Percentiles rank a stretch among this genome's conserved stretches.
phyloP scores from a whole-genome alignment of 352 stramenopile genomes.

The Globisporangium canariense region DNA sequence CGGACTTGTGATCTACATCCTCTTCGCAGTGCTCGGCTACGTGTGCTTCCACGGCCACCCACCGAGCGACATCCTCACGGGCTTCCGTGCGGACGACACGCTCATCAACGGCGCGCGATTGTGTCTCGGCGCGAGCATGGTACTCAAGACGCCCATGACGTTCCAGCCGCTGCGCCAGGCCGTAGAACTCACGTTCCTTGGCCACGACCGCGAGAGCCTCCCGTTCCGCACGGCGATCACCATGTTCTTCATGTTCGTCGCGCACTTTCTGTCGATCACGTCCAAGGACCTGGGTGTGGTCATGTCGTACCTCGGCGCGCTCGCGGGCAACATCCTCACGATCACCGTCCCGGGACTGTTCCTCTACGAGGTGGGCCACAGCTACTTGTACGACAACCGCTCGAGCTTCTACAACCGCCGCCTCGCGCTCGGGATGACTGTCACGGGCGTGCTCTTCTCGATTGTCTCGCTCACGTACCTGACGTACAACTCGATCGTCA shows the following conservation, averaged over 20 bases:
- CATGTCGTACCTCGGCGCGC: constrained; percentile 73
- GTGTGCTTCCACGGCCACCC: constrained; percentile 77
- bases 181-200: constrained; percentile 67
- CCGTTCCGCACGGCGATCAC: constrained; percentile 66
- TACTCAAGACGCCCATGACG: constrained; percentile 83
- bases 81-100: constrained; percentile 59
- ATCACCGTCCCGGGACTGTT: constrained; percentile 73
- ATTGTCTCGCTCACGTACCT: constrained; percentile 68
- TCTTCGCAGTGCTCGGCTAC: constrained; percentile 69
- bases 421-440: constrained; percentile 46
- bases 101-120: constrained; percentile 79
- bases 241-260: constrained; percentile 63
- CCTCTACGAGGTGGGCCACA: constrained; percentile 64
- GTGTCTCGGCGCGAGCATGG: constrained; percentile 67
- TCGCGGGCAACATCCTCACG: constrained; percentile 68
- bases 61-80: constrained; percentile 83
- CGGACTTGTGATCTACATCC: constrained; percentile 54
- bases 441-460: constrained; percentile 51
- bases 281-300: constrained; percentile 65
- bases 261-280: constrained; percentile 56
- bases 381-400: constrained; percentile 42
- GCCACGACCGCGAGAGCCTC: constrained; percentile 67
- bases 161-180: constrained; percentile 82
- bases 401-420: constrained; percentile 51
- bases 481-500: constrained; percentile 47